Conservation (phyloP, 139 green algal species). For the Pseudopediastrum boryanum region DNA sequence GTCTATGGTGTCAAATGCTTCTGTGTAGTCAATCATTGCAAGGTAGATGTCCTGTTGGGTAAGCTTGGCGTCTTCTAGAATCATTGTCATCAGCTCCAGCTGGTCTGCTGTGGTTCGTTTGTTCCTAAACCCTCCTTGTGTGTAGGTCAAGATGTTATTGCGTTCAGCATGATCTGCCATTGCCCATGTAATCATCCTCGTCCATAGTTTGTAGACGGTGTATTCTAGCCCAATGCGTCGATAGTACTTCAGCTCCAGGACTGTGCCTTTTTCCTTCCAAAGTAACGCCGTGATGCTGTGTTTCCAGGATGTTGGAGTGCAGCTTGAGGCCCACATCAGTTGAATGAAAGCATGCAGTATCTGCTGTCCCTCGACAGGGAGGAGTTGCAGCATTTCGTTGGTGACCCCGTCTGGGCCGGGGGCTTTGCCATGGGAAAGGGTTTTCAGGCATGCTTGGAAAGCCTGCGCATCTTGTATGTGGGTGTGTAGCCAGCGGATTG, state of each 20-base stretch:
- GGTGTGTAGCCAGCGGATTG: conserved; percentile 7
- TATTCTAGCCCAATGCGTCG: conserved; percentile 30
- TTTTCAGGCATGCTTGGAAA: conserved; percentile 18
- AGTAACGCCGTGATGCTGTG: conserved; percentile 41
- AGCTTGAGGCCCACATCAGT: conserved; percentile 43
- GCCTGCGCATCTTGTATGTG: conserved; percentile 14
- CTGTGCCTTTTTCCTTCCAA: conserved; percentile 38
- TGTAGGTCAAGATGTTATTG: conserved; percentile 19
- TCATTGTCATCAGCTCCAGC: conserved; percentile 27
- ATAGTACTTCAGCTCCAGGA: conserved; percentile 35
- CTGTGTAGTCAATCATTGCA: conserved; percentile 42
- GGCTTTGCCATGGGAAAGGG: conserved; percentile 21
- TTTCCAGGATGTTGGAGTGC: conserved; percentile 42
- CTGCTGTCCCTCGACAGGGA: conserved; percentile 16
- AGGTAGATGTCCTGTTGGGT: conserved; percentile 24
- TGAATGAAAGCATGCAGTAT: conserved; percentile 32
- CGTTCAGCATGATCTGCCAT: conserved; percentile 27
- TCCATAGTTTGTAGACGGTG: conserved; percentile 57
- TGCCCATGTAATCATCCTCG: conserved; percentile 19
- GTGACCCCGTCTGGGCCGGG: conserved; percentile 38
- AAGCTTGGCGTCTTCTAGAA: conserved; percentile 39
- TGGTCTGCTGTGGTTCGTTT: conserved; percentile 15
- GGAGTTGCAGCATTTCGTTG: conserved; percentile 43
- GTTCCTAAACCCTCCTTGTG: conserved; percentile 49
- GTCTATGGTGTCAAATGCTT: conserved; percentile 50